Conservation (phyloP, 2,329 filamentous ascomycete species). For the Hypomyces rosellus region DNA sequence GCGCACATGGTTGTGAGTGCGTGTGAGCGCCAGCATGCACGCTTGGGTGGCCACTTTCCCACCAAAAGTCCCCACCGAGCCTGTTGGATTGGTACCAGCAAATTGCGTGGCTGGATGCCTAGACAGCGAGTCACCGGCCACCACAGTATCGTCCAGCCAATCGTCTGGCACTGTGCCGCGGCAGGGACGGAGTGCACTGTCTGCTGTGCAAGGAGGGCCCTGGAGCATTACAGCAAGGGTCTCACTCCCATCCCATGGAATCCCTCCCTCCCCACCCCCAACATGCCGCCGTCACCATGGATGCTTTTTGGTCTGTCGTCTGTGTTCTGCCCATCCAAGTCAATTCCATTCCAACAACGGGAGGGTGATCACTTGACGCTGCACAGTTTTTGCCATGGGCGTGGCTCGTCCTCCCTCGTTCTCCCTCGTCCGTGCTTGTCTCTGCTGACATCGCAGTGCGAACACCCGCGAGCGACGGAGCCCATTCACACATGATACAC, state of each 20-base stretch:
- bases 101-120: slow-evolving; percentile 10
- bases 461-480: not conserved
- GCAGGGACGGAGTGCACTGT: too few relatives aligned
- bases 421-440: slow-evolving; percentile 1
- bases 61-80: not conserved
- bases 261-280: not conserved
- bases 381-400: not conserved
- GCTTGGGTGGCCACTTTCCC: not conserved
- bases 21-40: too few relatives aligned
- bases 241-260: not conserved
- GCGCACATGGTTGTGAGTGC: too few relatives aligned
- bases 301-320: too few relatives aligned
- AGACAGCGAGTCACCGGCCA: slow-evolving; percentile 6
- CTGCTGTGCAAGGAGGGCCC: too few relatives aligned
- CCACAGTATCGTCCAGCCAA: not conserved
- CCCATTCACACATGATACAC: not conserved
- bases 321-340: not conserved
- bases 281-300: not conserved
- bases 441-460: slow-evolving; percentile 8
- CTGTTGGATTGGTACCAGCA: slow-evolving; percentile 10
- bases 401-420: not conserved
- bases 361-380: slow-evolving; percentile 11
- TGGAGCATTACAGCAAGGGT: too few relatives aligned
- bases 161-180: too few relatives aligned
- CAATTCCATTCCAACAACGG: slow-evolving; percentile 7